Evolutionary conservation across 164 flowering plant genomes (phyloP), one percentile per base, ranked within the genome.

Genomic region (Santalum album): DNA sequence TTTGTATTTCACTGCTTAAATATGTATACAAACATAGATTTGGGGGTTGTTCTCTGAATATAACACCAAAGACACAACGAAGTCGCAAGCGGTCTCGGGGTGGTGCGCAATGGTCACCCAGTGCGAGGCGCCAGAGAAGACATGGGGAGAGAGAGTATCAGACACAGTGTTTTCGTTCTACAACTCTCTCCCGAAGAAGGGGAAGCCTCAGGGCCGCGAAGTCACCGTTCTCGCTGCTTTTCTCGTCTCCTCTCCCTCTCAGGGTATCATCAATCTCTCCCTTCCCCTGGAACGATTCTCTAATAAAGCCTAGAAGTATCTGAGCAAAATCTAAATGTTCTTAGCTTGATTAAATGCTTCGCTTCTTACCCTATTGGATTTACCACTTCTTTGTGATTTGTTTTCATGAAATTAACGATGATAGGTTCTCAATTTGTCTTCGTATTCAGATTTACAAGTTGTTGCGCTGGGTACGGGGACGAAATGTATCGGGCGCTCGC

Each of bases 121-220:
- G n/a, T n/a, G n/a, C n/a, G n/a, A n/a, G n/a, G n/a, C 57, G 17
- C 19, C 49, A 19, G 63, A 49, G 38, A 61, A 52, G 25, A 29
- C 46, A 16, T 88, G 90, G 92, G 96, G 94, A 46, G 80, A 65
- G 55, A 78, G 43, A 59, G 85, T 86, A 0, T 76, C 94, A 5
- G 74, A 74, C 39, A 54, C 74, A 40, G 98, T 78, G 6, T 50
- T 78, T 0, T 64, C 82, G 0, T 58, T 64, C 11, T 91, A 88
- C 68, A 69, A 69, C 6, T 75, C 87, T 39, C 90, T 88, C 15
- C 87, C 96, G 0, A 91, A 91, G 78, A 91, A 88, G 67, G 98
- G 98, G 27, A 91, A 91, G 71, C 98, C 98, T 57, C 96, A 91
- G 65, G 94, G 95, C 21, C 80, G 80, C 25, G 96, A 88, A 67